Evolutionary conservation across 306 rosid species (phyloP).

Genomic region (Vigna radiata): DNA sequence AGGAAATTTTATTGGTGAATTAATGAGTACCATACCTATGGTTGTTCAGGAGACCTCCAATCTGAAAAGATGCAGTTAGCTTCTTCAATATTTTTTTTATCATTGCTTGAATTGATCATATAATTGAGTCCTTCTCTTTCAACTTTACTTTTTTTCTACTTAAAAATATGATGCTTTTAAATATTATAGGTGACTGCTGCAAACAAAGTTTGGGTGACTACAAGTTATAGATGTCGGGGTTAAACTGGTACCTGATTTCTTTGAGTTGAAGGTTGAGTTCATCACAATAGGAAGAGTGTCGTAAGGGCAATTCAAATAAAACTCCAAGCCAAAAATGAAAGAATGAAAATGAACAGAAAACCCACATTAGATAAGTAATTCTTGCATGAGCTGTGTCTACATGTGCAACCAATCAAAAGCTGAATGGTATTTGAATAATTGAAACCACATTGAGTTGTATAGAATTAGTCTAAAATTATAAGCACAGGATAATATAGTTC

Average conservation of each 20-base stretch:
- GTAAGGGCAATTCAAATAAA: conserved; percentile 86
- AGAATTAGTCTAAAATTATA: neutral
- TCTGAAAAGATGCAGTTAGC: conserved; percentile 86
- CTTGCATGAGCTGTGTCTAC: neutral
- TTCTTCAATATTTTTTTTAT: conserved; percentile 29
- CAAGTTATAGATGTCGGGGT: conserved; percentile 80
- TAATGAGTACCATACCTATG: conserved; percentile 75
- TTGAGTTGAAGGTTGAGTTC: conserved; percentile 71
- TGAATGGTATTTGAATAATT: neutral
- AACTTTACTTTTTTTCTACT: neutral
- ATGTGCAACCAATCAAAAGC: neutral
- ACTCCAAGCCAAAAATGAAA: conserved; percentile 54
- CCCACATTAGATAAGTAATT: neutral
- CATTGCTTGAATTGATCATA: conserved; percentile 34
- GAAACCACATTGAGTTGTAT: neutral
- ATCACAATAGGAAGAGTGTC: conserved; percentile 87
- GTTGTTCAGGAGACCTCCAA: conserved; percentile 78
- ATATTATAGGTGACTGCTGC: conserved; percentile 60
- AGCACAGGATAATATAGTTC: neutral
- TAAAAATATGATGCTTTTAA: neutral
- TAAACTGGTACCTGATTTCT: conserved; percentile 64
- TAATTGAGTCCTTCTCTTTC: neutral
- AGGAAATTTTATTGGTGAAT: conserved; percentile 77
- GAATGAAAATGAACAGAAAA: conserved; percentile 33
- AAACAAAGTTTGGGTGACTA: conserved; percentile 83